A percentile compares a stretch with the other conserved stretches of the same genome.
phyloP scores from a whole-genome alignment of 805 yeast species.

The Kodamaea lidongshanica region DNA sequence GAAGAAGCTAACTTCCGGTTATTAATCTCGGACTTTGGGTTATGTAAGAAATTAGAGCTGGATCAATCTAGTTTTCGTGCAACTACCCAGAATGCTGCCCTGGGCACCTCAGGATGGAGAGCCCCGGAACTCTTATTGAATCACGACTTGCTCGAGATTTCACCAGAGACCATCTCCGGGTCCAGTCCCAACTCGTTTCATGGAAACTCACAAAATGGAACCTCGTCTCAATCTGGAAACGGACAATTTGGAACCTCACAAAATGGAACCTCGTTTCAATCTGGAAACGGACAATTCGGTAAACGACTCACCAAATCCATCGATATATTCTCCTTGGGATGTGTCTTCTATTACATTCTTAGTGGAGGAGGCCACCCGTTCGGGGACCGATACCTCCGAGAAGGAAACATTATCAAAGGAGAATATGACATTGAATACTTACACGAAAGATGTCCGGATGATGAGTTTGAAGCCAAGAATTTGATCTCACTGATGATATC shows the following conservation, averaged over 20 bases:
- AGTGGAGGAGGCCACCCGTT: conserved; percentile 87
- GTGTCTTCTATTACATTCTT: conserved; percentile 83
- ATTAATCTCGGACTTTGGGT: conserved; percentile 90
- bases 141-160: conserved; percentile 32
- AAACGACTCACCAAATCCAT: conserved; percentile 80
- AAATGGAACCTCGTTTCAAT: neutral
- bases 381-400: conserved; percentile 86
- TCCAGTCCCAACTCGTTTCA: conserved; percentile 15
- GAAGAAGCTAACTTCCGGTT: conserved; percentile 44
- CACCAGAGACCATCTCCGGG: conserved; percentile 33
- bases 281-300: no score
- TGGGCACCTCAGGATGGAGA: conserved; percentile 96
- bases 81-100: conserved; percentile 83
- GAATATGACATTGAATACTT: conserved; percentile 48
- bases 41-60: conserved; percentile 84
- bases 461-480: conserved; percentile 61
- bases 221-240: conserved; percentile 6
- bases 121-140: conserved; percentile 78
- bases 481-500: conserved; percentile 68
- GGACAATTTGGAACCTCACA: neutral
- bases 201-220: conserved; percentile 10
- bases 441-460: conserved; percentile 33
- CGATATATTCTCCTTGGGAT: conserved; percentile 91
- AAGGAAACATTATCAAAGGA: conserved; percentile 77
- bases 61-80: conserved; percentile 93